Evolutionary conservation across 2,329 filamentous ascomycete genomes (phyloP), one percentile per base, ranked within the genome.

Genomic region (Phialophora tarda): DNA sequence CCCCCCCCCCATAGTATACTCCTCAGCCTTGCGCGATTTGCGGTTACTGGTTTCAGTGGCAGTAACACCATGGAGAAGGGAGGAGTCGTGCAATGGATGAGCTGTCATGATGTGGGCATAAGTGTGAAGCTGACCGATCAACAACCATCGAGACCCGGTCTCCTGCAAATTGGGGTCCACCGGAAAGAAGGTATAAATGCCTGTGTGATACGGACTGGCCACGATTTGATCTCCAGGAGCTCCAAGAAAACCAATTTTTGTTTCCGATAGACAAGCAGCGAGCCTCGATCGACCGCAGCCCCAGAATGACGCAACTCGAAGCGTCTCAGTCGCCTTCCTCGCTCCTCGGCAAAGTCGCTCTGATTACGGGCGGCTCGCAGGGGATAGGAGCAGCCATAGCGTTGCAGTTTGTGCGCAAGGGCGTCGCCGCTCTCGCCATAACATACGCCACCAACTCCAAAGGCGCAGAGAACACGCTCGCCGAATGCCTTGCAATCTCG

Each of bases 341-440:
- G 5, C 61, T 63, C n/a, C 26, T 38, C 12, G 61, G 61, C 2
- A 63, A 63, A 34, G 30, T 34, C 4, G 61, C 54, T 12, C 17
- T 63, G 53, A 23, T 63, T 14, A 63, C 53, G 11, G 61, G 61
- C 51, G 60, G 51, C n/a, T 55, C 34, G 8, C 65, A 64, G 14
- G 72, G 71, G 30, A 65, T 75, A 60, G 72, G 72, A 11, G 65
- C 65, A 7, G 65, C 41, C 11, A 67, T 65, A 47, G 65, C 65
- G 17, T 17, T 65, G 12, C 56, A 67, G 23, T 58, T 67, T n/a
- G 62, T 56, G 8, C 57, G 56, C 10, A 64, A 55, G 28, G 62
- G 48, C 55, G 53, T 64, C 30, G 21, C 48, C 8, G 55, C 44
- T 1, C 14, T 67, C 17, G 65, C 65, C 14, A 65, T 67, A 10